Evolutionary conservation across 2,329 filamentous ascomycete genomes (phyloP), one percentile per base, ranked within the genome.

Genomic region (Aspergillus quadrilineatus): DNA sequence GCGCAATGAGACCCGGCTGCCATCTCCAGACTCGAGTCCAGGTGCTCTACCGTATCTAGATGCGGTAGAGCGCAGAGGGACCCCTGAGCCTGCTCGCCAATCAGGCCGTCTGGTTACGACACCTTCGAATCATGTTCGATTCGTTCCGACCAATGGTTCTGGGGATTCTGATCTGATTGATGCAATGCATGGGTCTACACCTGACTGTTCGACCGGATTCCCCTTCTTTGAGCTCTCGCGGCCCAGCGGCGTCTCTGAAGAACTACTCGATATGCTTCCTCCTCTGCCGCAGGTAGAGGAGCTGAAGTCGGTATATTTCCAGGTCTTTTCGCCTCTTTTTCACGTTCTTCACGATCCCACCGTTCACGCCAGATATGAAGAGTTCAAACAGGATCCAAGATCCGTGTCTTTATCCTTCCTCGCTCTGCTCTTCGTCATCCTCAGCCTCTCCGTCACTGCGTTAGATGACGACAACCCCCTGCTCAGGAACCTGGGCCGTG

Each of bases 341-440:
- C 67, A 69, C 51, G 57, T 69, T 26, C 61, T 70, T 8, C 68
- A 69, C 50, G 67, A 69, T 49, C 65, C 64, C 10, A 66, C 62
- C 4, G 69, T 69, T 46, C 53, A 65, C 22, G 47, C 49, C 26
- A 57, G 61, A 46, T 69, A 69, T 47, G 45, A 43, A n/a, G 34
- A 48, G 4, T 70, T 69, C 45, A 50, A 54, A 15, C 50, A 61
- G 43, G 53, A 61, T 51, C 62, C 64, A 30, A 45, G 55, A 43
- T 56, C 63, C 14, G 63, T 62, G 10, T 60, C 65, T 0, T 55
- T 68, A 5, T 58, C 66, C 8, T 68, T 62, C 55, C 57, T 69
- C 26, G 67, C 62, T 63, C 64, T 54, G 12, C 43, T 54, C 9
- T 54, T 54, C 44, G 32, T 54, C 17, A 39, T 32, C 12, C 50